Conservation (phyloP, 75 land plant species). For the Pinus tabuliformis region DNA sequence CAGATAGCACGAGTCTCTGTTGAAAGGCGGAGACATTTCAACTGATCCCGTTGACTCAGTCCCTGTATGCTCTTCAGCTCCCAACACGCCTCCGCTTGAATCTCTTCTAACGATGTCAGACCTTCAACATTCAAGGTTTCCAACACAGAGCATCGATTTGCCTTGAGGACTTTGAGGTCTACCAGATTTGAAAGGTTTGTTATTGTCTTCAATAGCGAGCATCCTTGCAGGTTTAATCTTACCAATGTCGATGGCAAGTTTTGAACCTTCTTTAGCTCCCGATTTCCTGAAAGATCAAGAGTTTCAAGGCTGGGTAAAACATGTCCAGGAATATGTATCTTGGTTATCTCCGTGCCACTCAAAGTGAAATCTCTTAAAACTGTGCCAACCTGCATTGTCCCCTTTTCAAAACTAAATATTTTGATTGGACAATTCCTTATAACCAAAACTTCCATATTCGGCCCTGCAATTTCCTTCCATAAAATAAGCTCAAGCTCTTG, state of each 20-base stretch:
- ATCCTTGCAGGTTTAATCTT: not conserved
- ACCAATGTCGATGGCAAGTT: not conserved
- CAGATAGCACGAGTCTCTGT: no score
- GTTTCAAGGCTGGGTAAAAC: not conserved
- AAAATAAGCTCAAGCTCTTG: accelerated
- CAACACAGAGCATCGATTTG: not conserved
- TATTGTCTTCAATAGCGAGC: not conserved
- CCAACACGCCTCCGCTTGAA: not conserved
- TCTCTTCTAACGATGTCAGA: not conserved
- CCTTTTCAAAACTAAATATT: no score
- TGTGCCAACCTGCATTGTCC: no score
- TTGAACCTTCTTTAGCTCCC: not conserved
- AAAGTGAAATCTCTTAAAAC: not conserved
- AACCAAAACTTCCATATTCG: not conserved
- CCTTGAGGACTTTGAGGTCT: not conserved
- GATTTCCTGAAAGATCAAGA: not conserved
- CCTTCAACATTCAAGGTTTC: not conserved
- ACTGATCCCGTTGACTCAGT: not conserved
- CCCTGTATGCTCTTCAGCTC: not conserved
- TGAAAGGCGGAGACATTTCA: no score
- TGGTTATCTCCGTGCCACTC: not conserved
- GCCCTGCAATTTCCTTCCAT: not conserved
- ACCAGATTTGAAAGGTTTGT: not conserved
- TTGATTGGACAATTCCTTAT: not conserved
- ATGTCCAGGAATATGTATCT: not conserved